Percentiles rank a stretch among this genome's conserved stretches.
phyloP scores from a whole-genome alignment of 2,329 filamentous ascomycete genomes.

The Sporothrix curviconia region DNA sequence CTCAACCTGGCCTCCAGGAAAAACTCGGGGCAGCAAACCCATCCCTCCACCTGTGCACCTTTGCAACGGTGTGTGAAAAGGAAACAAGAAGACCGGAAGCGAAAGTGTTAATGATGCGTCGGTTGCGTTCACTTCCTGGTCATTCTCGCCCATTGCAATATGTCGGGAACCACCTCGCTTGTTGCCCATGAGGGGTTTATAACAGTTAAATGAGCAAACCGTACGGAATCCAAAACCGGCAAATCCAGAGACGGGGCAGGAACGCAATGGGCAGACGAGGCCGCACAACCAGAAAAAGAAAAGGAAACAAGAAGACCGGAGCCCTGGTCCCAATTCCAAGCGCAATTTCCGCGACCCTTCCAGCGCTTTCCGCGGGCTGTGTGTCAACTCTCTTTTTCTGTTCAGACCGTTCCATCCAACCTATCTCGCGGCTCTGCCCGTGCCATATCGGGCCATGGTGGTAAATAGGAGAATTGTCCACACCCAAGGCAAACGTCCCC shows the following conservation, averaged over 20 bases:
- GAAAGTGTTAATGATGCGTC: too few relatives aligned
- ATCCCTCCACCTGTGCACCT: too few relatives aligned
- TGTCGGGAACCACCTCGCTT: too few relatives aligned
- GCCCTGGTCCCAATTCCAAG: not conserved
- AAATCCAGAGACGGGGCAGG: too few relatives aligned
- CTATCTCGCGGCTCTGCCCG: not conserved
- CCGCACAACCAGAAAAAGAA: not conserved
- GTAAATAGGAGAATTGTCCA: conserved; percentile 8
- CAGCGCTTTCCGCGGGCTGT: not conserved
- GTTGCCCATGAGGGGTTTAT: too few relatives aligned
- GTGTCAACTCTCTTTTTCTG: not conserved
- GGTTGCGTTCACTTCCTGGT: too few relatives aligned
- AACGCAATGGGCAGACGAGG: not conserved
- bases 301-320: not conserved
- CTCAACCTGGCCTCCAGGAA: not conserved
- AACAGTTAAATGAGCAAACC: not conserved
- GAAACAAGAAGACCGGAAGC: too few relatives aligned
- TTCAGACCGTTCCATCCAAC: conserved; percentile 1
- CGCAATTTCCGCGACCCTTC: conserved; percentile 8
- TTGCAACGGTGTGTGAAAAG: too few relatives aligned
- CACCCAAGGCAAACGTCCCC: not conserved
- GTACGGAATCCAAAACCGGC: not conserved
- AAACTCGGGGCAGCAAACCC: too few relatives aligned
- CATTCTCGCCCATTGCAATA: too few relatives aligned
- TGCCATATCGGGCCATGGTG: conserved; percentile 8